A percentile compares a stretch with the other conserved stretches of the same genome.
Evolutionary conservation across 2,329 filamentous ascomycete genomes (phyloP).

Genomic region (Colletotrichum sp.): DNA sequence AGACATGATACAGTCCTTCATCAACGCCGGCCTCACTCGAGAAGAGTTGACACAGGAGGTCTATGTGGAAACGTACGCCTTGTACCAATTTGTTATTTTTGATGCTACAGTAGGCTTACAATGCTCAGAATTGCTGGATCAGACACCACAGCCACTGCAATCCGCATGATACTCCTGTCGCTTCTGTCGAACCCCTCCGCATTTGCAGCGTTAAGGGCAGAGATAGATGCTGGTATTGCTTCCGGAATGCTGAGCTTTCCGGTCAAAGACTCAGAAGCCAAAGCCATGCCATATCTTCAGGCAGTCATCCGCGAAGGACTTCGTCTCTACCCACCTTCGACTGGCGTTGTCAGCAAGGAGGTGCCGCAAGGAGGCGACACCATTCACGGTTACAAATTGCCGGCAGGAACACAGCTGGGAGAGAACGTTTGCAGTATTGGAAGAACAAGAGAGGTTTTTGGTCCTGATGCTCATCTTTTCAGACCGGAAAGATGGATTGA

Average conservation of each 20-base stretch:
- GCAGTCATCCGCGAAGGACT: slow-evolving; percentile 58
- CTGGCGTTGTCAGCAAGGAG: slow-evolving; percentile 52
- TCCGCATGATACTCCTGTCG: slow-evolving; percentile 54
- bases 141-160: slow-evolving; percentile 38
- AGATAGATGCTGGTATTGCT: slow-evolving; percentile 44
- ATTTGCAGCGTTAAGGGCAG: slow-evolving; percentile 49
- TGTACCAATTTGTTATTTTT: no score
- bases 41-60: slow-evolving; percentile 32
- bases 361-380: slow-evolving; percentile 46
- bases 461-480: slow-evolving; percentile 48
- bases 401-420: slow-evolving; percentile 42
- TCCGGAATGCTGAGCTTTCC: slow-evolving; percentile 22
- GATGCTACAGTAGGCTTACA: background rate
- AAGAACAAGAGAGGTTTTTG: slow-evolving; percentile 45
- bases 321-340: slow-evolving; percentile 54
- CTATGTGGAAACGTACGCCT: slow-evolving; percentile 20
- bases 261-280: slow-evolving; percentile 39
- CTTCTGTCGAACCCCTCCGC: slow-evolving; percentile 54
- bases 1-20: slow-evolving; percentile 37
- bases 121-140: slow-evolving; percentile 33
- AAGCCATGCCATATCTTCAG: slow-evolving; percentile 47
- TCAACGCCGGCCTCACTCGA: slow-evolving; percentile 29
- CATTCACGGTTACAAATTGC: slow-evolving; percentile 39
- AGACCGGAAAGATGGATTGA: slow-evolving; percentile 54
- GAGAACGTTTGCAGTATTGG: slow-evolving; percentile 45